Base-by-base conservation (phyloP, 2,329 filamentous ascomycete genomes). In the Fusarium pseudoanthophilum region DNA sequence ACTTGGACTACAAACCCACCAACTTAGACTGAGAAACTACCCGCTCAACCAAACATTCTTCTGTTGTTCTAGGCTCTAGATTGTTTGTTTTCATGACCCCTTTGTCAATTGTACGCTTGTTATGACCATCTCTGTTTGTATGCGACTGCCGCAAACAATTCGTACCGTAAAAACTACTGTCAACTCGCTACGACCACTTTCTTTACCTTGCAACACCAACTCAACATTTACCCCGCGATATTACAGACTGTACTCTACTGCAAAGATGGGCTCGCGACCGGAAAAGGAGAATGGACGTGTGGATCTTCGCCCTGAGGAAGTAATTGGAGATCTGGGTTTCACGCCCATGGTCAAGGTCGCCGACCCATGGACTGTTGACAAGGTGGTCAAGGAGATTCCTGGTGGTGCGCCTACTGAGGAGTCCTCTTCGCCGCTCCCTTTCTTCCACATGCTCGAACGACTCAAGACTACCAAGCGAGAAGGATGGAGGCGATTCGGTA, bases 391-490 rank as follows among this genome's bases (percentile, higher is more conserved):
- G 16, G 88, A 88, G 6, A 87, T 97, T 52, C 85, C 86, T 34
- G 87, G 88, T 67, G 72, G 69, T 56, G 71, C 88, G 87, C 89
- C 89, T 5, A 78, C 84, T 30, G 87, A 91, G 75, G 86, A 89
- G 63, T 88, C 92, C 13, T 82, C 86, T 67, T 96, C 95, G 1
- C 95, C 95, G 2, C 81, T 98, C 16, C 90, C 95, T 39, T 98
- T 98, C 86, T 97, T 99, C 83, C 96, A 99, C 85, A 87, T 98
- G 69, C 90, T 99, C 72, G 93, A 97, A 83, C 92, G 93, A 56
- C 89, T 99, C 64, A 99, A 99, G 89, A 98, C 95, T 13, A 97
- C 93, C 70, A 97, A 97, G 83, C 92, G 96, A 69, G 96, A 98
- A 84, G 96, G 96, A 74, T 99, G 96, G 96, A 90, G 93, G 63